phyloP scores from a whole-genome alignment of 2,329 filamentous ascomycete genomes.

The Nothopassalora personata region DNA sequence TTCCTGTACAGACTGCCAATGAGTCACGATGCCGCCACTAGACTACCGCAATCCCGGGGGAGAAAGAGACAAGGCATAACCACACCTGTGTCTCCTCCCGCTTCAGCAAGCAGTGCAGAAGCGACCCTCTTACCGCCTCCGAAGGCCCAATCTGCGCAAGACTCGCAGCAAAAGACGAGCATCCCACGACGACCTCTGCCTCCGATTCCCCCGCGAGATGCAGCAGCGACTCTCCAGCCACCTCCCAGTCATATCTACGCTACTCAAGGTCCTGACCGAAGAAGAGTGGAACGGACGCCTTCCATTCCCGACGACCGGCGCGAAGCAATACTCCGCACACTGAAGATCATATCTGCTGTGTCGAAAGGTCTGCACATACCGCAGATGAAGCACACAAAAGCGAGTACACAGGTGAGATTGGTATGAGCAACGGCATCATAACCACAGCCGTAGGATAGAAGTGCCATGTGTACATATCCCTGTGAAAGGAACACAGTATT shows the following conservation, averaged over 20 bases:
- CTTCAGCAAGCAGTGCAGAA: no score
- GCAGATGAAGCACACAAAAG: background rate
- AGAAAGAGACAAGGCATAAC: background rate
- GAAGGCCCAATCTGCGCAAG: no score
- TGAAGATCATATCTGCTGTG: conserved; percentile 19
- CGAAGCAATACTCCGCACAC: conserved; percentile 20
- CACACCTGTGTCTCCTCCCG: background rate
- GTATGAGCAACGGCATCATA: background rate
- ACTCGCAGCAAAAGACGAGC: background rate
- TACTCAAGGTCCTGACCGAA: background rate
- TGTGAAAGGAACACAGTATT: background rate
- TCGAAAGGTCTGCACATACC: conserved; percentile 3
- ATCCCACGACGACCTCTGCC: conserved; percentile 4
- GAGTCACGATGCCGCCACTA: background rate
- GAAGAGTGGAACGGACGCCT: background rate
- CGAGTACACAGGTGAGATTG: background rate
- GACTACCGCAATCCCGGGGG: background rate
- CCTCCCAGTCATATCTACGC: background rate
- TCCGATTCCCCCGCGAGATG: background rate
- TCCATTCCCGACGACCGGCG: conserved; percentile 8
- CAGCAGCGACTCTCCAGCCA: background rate
- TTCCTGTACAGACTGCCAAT: background rate
- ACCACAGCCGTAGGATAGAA: background rate
- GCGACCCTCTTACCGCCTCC: no score
- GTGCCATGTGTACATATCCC: background rate